A percentile compares a stretch with the other conserved stretches of the same genome.
phyloP scores from a whole-genome alignment of 2,329 filamentous ascomycete genomes.

The Alternaria panax region DNA sequence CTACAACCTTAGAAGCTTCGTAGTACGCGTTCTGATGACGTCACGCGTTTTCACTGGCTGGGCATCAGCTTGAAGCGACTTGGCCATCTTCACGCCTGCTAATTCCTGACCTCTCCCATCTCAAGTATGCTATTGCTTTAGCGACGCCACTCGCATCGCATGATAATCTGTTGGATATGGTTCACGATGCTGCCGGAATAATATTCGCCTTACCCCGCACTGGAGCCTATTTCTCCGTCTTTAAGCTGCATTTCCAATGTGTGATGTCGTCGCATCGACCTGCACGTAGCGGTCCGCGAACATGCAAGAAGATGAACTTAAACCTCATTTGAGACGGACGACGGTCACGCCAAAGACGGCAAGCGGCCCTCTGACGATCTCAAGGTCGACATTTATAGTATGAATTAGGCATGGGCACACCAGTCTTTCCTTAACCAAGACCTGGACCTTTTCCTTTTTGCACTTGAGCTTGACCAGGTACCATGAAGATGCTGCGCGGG shows the following conservation, averaged over 20 bases:
- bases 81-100: neutral
- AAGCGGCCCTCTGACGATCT: neutral
- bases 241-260: neutral
- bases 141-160: neutral
- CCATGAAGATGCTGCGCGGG: neutral
- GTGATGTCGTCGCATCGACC: neutral
- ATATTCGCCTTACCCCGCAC: neutral
- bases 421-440: neutral
- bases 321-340: neutral
- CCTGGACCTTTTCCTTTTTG: neutral
- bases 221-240: neutral
- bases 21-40: neutral
- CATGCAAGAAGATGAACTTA: neutral
- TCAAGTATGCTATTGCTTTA: neutral
- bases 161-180: neutral
- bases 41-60: neutral
- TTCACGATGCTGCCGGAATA: neutral
- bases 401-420: neutral
- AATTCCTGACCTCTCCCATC: neutral
- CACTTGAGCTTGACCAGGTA: neutral
- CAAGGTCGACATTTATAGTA: neutral
- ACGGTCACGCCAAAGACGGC: neutral
- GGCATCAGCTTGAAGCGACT: neutral
- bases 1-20: neutral
- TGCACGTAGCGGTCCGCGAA: neutral